These are phyloP conservation scores for Amoebophrya sp. DNA, from an alignment of 169 alveolate species.

Conservation along the genomic window DNA sequence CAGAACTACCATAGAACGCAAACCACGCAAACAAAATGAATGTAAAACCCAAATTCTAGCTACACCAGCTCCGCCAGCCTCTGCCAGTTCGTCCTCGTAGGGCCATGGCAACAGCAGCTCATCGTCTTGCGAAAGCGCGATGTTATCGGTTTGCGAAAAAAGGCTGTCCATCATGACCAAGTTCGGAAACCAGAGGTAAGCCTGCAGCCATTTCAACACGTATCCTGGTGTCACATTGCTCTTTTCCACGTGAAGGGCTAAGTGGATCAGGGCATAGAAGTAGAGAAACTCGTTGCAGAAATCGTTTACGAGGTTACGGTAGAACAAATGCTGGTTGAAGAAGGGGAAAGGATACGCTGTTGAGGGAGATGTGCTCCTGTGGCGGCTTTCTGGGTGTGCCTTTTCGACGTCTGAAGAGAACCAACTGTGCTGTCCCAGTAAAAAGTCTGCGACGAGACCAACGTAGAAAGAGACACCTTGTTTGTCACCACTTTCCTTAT, in stretches of 20 bases:
- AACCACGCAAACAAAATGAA: too few relatives aligned
- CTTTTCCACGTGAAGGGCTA: background rate
- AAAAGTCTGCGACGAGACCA: background rate
- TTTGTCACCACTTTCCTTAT: too few relatives aligned
- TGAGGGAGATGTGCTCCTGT: too few relatives aligned
- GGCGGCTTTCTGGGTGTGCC: background rate
- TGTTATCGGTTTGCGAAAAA: background rate
- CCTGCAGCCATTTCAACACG: background rate
- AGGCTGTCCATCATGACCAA: background rate
- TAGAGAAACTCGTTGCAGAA: background rate
- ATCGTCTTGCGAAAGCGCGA: background rate
- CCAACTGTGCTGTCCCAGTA: background rate
- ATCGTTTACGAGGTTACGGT: background rate
- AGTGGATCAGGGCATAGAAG: background rate
- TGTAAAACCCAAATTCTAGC: too few relatives aligned
- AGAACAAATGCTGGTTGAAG: background rate
- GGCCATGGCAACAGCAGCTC: background rate
- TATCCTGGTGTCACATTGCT: background rate
- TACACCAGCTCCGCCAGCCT: too few relatives aligned
- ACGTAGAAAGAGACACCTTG: background rate
- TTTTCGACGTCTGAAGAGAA: background rate
- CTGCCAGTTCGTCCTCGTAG: background rate
- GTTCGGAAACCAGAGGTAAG: background rate
- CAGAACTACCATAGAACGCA: too few relatives aligned
- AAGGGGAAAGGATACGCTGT: background rate